Evolutionary conservation across 2,329 filamentous ascomycete species (phyloP).

Genomic region (Colletotrichum sp.): DNA sequence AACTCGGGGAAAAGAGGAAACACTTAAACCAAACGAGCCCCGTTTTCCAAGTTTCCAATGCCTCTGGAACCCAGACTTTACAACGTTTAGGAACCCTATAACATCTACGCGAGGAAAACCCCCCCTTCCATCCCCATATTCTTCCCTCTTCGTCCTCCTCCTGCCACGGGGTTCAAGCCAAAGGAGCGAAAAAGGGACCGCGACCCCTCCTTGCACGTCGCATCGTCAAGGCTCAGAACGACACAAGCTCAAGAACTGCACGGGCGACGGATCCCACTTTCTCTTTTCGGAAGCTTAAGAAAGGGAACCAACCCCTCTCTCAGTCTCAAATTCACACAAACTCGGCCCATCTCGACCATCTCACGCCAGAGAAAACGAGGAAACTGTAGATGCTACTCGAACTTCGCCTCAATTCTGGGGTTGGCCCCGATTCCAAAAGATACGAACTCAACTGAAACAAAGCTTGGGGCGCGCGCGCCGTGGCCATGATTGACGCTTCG

Average conservation of each 20-base stretch:
- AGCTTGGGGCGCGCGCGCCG: not conserved
- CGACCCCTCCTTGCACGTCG: not conserved
- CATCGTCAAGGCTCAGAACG: not conserved
- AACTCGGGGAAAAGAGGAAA: not conserved
- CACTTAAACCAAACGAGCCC: not conserved
- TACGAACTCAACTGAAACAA: slow-evolving; percentile 18
- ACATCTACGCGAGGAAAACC: not conserved
- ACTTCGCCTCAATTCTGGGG: not conserved
- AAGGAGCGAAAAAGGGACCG: not conserved
- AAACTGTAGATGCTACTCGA: not conserved
- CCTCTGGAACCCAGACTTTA: not conserved
- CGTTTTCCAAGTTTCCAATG: not conserved
- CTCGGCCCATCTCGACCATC: not conserved
- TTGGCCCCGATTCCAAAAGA: not conserved
- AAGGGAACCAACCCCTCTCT: not conserved
- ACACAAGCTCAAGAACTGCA: not conserved
- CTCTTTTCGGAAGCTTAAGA: not conserved
- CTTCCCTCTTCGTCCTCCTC: not conserved
- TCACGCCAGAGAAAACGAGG: not conserved
- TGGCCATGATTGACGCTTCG: not conserved
- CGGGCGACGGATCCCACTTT: not conserved
- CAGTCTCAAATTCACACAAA: not conserved
- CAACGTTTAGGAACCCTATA: not conserved
- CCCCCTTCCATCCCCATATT: not conserved
- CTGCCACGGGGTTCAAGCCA: not conserved